These are phyloP conservation scores for Pisolithus tinctorius DNA, from an alignment of 768 basidiomycete species.

Conservation along the genomic window DNA sequence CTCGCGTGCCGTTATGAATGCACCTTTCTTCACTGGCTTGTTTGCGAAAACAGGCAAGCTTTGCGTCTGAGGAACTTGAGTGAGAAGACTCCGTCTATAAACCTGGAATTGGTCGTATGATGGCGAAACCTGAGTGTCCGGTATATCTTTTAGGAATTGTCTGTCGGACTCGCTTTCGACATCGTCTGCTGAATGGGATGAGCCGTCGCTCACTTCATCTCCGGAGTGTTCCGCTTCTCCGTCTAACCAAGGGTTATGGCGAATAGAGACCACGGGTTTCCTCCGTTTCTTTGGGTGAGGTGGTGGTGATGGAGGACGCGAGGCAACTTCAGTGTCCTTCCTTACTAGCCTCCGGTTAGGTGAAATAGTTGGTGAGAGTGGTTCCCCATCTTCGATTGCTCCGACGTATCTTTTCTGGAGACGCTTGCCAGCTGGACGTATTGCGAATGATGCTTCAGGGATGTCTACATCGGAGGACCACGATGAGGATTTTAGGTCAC, in stretches of 20 bases:
- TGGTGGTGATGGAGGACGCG: slow-evolving; percentile 14
- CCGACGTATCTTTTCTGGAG: slow-evolving; percentile 18
- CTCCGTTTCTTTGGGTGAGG: slow-evolving; percentile 12
- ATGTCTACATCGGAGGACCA: slow-evolving; percentile 17
- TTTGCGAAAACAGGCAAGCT: slow-evolving; percentile 48
- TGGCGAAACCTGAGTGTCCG: slow-evolving; percentile 60
- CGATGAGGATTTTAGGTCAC: slow-evolving; percentile 14
- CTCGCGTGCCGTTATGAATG: slow-evolving; percentile 29
- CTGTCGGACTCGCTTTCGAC: slow-evolving; percentile 61
- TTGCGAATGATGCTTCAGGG: slow-evolving; percentile 39
- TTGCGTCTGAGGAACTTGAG: slow-evolving; percentile 45
- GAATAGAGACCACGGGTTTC: slow-evolving; percentile 28
- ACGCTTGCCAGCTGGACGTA: slow-evolving; percentile 34
- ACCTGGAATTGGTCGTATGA: slow-evolving; percentile 68
- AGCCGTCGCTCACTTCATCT: slow-evolving; percentile 65
- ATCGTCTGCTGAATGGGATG: slow-evolving; percentile 46
- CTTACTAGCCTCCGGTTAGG: slow-evolving; percentile 24
- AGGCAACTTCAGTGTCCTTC: slow-evolving; percentile 20
- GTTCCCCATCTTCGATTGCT: slow-evolving; percentile 10
- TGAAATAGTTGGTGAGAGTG: slow-evolving; percentile 24
- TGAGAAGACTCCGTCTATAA: slow-evolving; percentile 68
- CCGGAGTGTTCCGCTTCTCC: slow-evolving; percentile 74
- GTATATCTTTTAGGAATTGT: slow-evolving; percentile 55
- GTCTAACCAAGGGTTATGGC: slow-evolving; percentile 48
- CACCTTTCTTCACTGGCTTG: slow-evolving; percentile 40